Base-by-base conservation (phyloP, 495 filamentous ascomycete species). In the Annulohypoxylon nitens region DNA sequence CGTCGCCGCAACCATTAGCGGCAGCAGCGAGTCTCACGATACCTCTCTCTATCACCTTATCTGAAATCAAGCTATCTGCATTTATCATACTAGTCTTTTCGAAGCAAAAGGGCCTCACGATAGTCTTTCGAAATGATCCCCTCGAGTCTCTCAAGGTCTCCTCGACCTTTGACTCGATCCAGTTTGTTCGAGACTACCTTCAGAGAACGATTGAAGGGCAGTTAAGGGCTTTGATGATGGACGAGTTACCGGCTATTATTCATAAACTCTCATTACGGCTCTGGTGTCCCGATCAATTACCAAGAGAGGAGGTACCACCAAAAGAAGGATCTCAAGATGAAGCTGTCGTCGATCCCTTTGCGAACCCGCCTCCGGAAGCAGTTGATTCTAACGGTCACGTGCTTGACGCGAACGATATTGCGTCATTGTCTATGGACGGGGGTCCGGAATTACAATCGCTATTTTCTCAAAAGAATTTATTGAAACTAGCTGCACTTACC, bases 71-170 rank as follows among this genome's bases (percentile, higher is more conserved):
- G 79, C 84, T 99, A n/a, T 97, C 95, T 10, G 96, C 94, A 16
- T 98, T 99, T 78, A 96, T 98, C 69, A 97, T 99, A 64, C 81
- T 99, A 33, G 96, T 99, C 50, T 99, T 98, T 81, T 97, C 94
- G 7, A 93, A 92, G 76, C 95, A 97, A 79, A 99, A 99, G 79
- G 96, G 96, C 7, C 86, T 99, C 53, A 99, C 96, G 0, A 85
- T 99, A 39, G 96, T 99, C 4, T 99, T 99, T 75, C 92, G 96
- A 71, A 98, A 99, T 86, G 96, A 99, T 81, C 96, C 96, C 2
- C 89, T 99, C 61, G 96, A 99, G 76, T 97, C 94, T 12, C 90
- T 99, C 70, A 98, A 98, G 84, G 96, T 99, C 69, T 98, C 96
- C 2, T 97, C 94, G 65, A 99, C 96, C 26, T 99, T 98, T 79